Evolutionary conservation across 768 basidiomycete genomes (phyloP).

Genomic region (Paxillus ammoniavirescens): DNA sequence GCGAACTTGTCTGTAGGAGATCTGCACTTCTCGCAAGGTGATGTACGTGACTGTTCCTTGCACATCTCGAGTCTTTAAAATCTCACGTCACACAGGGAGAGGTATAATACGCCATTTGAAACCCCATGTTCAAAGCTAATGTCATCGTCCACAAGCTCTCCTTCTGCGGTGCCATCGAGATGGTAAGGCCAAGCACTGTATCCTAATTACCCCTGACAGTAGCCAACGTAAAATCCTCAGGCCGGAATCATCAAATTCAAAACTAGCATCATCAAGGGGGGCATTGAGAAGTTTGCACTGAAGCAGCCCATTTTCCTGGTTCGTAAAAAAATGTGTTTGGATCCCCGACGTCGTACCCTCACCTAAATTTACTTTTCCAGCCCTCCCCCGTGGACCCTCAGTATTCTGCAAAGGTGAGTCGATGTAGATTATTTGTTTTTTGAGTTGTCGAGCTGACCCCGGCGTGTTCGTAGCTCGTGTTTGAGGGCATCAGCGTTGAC

Average conservation of each 20-base stretch:
- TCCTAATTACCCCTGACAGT: neutral
- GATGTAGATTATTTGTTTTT: neutral
- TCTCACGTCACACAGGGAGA: constrained; percentile 45
- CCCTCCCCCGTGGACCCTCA: constrained; percentile 74
- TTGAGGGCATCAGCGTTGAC: constrained; percentile 75
- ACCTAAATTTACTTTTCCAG: constrained; percentile 30
- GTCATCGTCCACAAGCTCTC: constrained; percentile 42
- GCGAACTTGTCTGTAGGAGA: constrained; percentile 79
- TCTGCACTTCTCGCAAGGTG: constrained; percentile 78
- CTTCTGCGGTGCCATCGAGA: constrained; percentile 79
- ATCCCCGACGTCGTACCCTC: neutral
- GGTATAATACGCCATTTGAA: constrained; percentile 30
- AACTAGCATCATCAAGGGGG: constrained; percentile 71
- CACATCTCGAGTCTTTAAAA: neutral
- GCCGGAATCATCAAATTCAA: constrained; percentile 73
- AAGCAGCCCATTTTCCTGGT: constrained; percentile 78
- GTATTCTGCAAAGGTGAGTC: constrained; percentile 61
- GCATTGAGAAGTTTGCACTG: constrained; percentile 69
- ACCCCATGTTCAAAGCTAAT: neutral
- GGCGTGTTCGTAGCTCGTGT: constrained; percentile 47
- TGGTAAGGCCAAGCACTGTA: constrained; percentile 38
- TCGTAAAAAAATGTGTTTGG: constrained; percentile 6
- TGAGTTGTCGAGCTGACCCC: neutral
- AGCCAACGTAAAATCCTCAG: constrained; percentile 24
- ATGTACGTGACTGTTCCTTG: constrained; percentile 37